Conservation (phyloP, 495 filamentous ascomycete species). For the Elasticomyces elasticus region DNA sequence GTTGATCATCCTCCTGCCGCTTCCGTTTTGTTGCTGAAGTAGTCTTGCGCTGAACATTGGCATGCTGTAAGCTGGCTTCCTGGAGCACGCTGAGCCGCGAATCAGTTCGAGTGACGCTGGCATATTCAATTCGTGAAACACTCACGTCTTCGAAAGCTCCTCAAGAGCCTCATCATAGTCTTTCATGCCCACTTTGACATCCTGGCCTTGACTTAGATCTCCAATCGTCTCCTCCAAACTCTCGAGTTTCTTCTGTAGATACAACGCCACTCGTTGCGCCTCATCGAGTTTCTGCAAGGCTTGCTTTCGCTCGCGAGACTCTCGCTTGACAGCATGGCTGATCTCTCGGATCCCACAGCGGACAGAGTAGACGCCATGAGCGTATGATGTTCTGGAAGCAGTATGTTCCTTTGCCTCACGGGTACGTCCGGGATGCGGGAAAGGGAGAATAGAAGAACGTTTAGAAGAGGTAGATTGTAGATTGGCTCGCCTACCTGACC, state of each 20-base stretch:
- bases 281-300: background rate
- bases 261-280: background rate
- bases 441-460: too few species aligned
- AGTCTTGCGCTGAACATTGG: too few species aligned
- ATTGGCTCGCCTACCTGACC: too few species aligned
- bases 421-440: background rate
- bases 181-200: background rate
- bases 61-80: too few species aligned
- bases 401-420: background rate
- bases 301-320: background rate
- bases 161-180: background rate
- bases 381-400: background rate
- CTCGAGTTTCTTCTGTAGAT: background rate
- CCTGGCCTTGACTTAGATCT: background rate
- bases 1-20: too few species aligned
- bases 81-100: background rate
- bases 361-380: too few species aligned
- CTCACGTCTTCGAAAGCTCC: background rate
- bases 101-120: too few species aligned
- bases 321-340: background rate
- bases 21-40: too few species aligned
- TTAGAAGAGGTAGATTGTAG: too few species aligned
- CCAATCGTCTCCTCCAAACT: background rate
- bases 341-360: background rate
- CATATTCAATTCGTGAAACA: background rate